Conservation (phyloP, 352 stramenopile genomes). For the Pythium periplocum region DNA sequence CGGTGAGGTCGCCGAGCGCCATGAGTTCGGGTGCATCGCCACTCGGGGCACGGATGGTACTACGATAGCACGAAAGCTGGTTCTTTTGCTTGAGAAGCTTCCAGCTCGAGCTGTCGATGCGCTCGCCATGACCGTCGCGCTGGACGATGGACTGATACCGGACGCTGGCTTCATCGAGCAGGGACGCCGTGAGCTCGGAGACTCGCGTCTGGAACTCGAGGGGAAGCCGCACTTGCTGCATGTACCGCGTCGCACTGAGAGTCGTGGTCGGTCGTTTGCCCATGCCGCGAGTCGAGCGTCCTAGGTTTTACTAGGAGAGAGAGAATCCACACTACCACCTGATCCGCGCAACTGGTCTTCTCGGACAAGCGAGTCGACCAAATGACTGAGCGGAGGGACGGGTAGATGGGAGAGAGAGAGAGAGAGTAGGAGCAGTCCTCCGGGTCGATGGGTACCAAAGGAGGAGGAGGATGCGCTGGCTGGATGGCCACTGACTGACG, state of each 20-base stretch:
- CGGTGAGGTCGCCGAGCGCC: slow-evolving; percentile 28
- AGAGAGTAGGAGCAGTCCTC: no score
- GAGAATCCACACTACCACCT: no score
- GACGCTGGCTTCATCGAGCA: slow-evolving; percentile 17
- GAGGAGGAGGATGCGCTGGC: no score
- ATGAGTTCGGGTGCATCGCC: slow-evolving; percentile 32
- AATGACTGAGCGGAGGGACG: no score
- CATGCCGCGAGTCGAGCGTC: slow-evolving; percentile 6
- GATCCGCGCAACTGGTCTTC: no score
- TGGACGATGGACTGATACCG: slow-evolving; percentile 29
- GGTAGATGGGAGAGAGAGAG: no score
- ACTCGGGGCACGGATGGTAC: neutral
- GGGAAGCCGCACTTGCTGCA: slow-evolving; percentile 22
- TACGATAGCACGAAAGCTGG: slow-evolving; percentile 33
- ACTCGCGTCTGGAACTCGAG: slow-evolving; percentile 14
- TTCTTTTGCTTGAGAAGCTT: slow-evolving; percentile 38
- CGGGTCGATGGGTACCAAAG: no score
- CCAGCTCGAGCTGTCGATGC: slow-evolving; percentile 39
- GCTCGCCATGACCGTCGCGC: slow-evolving; percentile 17
- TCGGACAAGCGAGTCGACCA: no score
- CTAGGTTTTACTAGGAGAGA: neutral
- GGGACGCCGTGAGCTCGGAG: slow-evolving; percentile 6
- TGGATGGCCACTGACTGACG: no score
- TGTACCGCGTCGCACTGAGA: slow-evolving; percentile 22
- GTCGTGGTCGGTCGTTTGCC: slow-evolving; percentile 15